Base-by-base conservation (phyloP, 495 filamentous ascomycete genomes). In the Neurospora terricola region DNA sequence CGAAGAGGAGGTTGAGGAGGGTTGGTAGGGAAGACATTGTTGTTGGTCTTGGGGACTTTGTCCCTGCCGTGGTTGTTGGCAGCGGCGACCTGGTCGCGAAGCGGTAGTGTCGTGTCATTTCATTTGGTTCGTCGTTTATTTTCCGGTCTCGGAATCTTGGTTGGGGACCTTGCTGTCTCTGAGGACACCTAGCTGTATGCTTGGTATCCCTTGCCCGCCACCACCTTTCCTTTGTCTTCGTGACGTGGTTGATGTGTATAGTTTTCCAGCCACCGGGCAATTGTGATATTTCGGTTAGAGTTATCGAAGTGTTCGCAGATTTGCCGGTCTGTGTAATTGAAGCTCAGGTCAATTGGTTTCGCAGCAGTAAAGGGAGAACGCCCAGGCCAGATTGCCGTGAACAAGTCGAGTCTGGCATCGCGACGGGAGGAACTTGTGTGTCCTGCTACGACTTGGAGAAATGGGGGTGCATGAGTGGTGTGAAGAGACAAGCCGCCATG, bases 161-260 rank as follows among this genome's bases (percentile, higher is more conserved):
- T 79, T 78, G 73, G 78, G 38, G 48, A 36, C 9, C 70, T 59
- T 37, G n/a, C 14, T 11, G 23, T 27, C 14, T 59, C 34, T 34
- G 1, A 34, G 27, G 54, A 66, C 54, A 66, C 54, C 54, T 66
- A 66, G 54, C 14, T 66, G 14, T 34, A 34, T 66, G 54, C 23
- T 23, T 62, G 54, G 27, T 66, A 34, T 66, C 54, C 54, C 54
- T 66, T 66, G 54, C 54, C 54, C 54, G 54, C 54, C 54, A 66
- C 54, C 54, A 34, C 54, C 54, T 34, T 36, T 66, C 54, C 54
- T 62, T 62, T 66, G 54, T 66, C 54, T 66, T 34, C 3, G 27
- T 36, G 54, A 30, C 54, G 54, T 7, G 0, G 54, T 30, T 0
- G 2, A 16, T 30, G 5, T 34, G 27, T 34, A 16, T 8, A 34